Conservation (phyloP, 768 basidiomycete species). For the Glaciozyma antarctica region DNA sequence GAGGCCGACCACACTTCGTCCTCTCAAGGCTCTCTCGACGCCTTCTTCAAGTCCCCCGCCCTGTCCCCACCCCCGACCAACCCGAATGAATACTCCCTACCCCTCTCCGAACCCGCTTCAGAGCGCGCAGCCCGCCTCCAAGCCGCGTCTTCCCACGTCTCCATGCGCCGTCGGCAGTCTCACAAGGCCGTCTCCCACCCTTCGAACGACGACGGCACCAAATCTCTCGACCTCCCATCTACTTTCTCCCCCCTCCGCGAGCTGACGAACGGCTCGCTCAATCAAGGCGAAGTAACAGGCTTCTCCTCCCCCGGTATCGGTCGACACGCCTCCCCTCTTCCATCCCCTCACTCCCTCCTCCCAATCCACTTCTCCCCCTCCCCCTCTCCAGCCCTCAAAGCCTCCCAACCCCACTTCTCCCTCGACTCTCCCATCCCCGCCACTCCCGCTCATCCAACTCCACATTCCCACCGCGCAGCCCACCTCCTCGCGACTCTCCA, state of each 20-base stretch:
- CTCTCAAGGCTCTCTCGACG: neutral
- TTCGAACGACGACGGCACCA: no score
- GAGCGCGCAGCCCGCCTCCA: neutral
- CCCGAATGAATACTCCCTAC: neutral
- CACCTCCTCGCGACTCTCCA: slow-evolving; percentile 78
- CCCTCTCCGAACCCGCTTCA: neutral
- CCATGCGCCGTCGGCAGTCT: neutral
- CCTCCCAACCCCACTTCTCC: neutral
- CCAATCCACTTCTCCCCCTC: neutral
- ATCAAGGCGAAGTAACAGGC: neutral
- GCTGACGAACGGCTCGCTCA: neutral
- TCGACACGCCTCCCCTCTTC: slow-evolving; percentile 13
- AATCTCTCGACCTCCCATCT: neutral
- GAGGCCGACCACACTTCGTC: neutral
- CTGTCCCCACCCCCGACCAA: neutral
- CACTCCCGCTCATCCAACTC: slow-evolving; percentile 7
- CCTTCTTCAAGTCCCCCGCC: neutral
- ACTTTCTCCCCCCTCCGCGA: slow-evolving; percentile 19
- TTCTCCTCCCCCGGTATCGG: slow-evolving; percentile 12
- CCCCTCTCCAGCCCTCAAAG: slow-evolving; percentile 1
- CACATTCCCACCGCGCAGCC: slow-evolving; percentile 49
- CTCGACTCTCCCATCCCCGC: slow-evolving; percentile 17
- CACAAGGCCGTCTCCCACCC: neutral
- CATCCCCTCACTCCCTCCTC: slow-evolving; percentile 4
- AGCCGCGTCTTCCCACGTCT: neutral